A percentile compares a stretch with the other conserved stretches of the same genome.
phyloP scores from a whole-genome alignment of 2,329 filamentous ascomycete genomes.

The Phaeosphaeriaceae sp. region DNA sequence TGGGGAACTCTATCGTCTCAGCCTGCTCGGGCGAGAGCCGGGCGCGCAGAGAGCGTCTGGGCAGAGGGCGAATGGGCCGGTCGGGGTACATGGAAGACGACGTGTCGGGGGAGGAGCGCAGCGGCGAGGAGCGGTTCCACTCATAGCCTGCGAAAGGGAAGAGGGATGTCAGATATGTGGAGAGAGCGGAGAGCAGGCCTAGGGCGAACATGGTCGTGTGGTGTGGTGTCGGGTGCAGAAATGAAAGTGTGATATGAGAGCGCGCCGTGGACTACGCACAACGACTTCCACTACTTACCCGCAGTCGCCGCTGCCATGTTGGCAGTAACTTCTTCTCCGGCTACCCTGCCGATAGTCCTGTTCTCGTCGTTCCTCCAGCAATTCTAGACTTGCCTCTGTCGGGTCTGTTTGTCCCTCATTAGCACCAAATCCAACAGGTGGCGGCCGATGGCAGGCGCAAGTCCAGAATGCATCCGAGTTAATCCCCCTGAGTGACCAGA shows the following conservation, averaged over 20 bases:
- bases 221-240: constrained; percentile 23
- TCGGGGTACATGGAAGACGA: constrained; percentile 83
- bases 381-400: constrained; percentile 14
- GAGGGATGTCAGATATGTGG: constrained; percentile 43
- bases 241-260: constrained; percentile 25
- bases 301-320: constrained; percentile 51
- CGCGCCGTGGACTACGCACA: constrained; percentile 27
- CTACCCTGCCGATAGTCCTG: constrained; percentile 23
- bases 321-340: constrained; percentile 30
- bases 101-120: constrained; percentile 67
- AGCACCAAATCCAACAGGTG: constrained; percentile 15
- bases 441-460: constrained; percentile 1
- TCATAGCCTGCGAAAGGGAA: constrained; percentile 48
- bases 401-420: constrained; percentile 24
- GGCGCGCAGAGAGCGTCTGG: constrained; percentile 86
- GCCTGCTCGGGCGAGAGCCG: constrained; percentile 85
- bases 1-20: constrained; percentile 81
- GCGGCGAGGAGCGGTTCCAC: constrained; percentile 50
- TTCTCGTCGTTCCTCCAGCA: constrained; percentile 16
- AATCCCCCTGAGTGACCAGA: not conserved
- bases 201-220: constrained; percentile 17
- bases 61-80: constrained; percentile 89
- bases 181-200: constrained; percentile 33
- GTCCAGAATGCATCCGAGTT: not conserved
- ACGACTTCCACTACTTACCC: constrained; percentile 43